These are phyloP conservation scores for Cyclaneusma minus DNA, from an alignment of 2,329 filamentous ascomycete species.

Conservation along the genomic window DNA sequence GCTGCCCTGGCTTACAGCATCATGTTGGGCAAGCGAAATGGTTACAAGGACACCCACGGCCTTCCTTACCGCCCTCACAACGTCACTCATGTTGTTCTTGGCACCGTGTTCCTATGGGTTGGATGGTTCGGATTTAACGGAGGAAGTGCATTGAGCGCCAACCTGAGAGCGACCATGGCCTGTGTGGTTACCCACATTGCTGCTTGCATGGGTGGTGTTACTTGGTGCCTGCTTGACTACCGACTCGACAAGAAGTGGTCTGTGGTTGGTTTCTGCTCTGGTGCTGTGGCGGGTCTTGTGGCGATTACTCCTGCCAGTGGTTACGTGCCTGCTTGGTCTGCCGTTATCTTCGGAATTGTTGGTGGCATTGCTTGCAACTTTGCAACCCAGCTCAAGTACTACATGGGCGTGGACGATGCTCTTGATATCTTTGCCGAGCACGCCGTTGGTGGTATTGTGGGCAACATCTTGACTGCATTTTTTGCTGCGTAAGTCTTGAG, in stretches of 20 bases:
- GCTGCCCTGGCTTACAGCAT: constrained; percentile 58
- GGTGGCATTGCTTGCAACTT: constrained; percentile 75
- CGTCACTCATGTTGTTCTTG: constrained; percentile 57
- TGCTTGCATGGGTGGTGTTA: constrained; percentile 71
- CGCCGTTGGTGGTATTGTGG: constrained; percentile 61
- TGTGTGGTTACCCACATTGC: constrained; percentile 79
- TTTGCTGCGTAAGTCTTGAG: too few relatives aligned
- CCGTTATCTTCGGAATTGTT: constrained; percentile 62
- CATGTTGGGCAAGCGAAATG: constrained; percentile 53
- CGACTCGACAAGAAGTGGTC: constrained; percentile 88
- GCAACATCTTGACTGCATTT: constrained; percentile 65
- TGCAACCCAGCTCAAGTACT: constrained; percentile 80
- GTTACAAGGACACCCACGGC: constrained; percentile 41
- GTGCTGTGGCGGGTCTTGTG: constrained; percentile 74
- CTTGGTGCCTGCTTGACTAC: constrained; percentile 83
- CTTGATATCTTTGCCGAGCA: constrained; percentile 83
- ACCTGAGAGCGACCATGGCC: constrained; percentile 79
- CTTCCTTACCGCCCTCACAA: constrained; percentile 58
- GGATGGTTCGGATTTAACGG: constrained; percentile 97
- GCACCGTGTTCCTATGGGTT: constrained; percentile 72
- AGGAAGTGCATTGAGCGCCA: constrained; percentile 65
- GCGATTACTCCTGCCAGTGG: constrained; percentile 81
- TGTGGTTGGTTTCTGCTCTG: constrained; percentile 82
- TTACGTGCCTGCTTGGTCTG: constrained; percentile 72
- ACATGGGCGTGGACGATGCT: constrained; percentile 67